A percentile compares a stretch with the other conserved stretches of the same genome.
phyloP scores from a whole-genome alignment of 768 basidiomycete genomes.

The Tremella mesenterica region DNA sequence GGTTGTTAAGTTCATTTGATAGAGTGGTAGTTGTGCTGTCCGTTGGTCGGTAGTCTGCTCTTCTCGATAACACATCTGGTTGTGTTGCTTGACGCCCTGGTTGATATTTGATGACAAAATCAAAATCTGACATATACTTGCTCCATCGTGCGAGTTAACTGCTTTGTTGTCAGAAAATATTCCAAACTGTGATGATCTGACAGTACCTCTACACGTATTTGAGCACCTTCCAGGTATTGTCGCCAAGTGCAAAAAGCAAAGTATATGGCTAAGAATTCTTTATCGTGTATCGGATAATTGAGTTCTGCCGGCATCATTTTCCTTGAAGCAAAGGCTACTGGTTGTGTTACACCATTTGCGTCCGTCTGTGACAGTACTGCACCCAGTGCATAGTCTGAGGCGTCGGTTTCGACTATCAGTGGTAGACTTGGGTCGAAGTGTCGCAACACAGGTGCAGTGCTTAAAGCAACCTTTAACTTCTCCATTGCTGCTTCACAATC shows the following conservation, averaged over 20 bases:
- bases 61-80: constrained; percentile 11
- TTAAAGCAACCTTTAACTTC: constrained; percentile 2
- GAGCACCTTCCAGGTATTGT: constrained; percentile 6
- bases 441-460: constrained; percentile 12
- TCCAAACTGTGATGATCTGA: background rate
- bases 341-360: constrained; percentile 6
- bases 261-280: constrained; percentile 51
- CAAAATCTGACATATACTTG: constrained; percentile 1
- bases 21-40: background rate
- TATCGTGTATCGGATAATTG: constrained; percentile 52
- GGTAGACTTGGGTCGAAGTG: constrained; percentile 6
- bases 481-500: constrained; percentile 6
- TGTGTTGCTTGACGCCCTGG: constrained; percentile 3
- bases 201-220: background rate
- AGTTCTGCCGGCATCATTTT: constrained; percentile 38
- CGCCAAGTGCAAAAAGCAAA: constrained; percentile 14
- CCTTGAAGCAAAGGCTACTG: constrained; percentile 46
- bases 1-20: background rate
- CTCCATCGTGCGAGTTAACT: constrained; percentile 51
- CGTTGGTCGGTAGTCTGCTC: constrained; percentile 6
- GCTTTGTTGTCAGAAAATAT: constrained; percentile 18
- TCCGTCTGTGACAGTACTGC: constrained; percentile 34
- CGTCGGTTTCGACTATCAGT: constrained; percentile 22
- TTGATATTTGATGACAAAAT: constrained; percentile 13
- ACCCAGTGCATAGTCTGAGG: constrained; percentile 37